Evolutionary conservation across 257 asterid species (phyloP).

Genomic region (Forsythia suspensa): DNA sequence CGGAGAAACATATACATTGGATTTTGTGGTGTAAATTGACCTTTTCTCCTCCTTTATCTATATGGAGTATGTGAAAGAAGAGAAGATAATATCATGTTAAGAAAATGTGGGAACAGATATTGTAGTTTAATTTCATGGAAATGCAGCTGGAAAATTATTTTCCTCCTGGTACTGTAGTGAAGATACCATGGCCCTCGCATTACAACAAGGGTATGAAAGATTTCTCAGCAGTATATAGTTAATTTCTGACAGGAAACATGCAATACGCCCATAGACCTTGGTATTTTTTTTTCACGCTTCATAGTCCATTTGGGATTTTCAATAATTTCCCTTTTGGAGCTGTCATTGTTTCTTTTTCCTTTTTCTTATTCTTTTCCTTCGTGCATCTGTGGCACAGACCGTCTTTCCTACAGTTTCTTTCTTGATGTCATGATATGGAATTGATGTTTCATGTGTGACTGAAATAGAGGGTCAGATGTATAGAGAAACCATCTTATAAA

Average conservation of each 20-base stretch:
- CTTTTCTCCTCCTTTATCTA: not conserved
- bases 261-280: not conserved
- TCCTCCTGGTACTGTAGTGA: not conserved
- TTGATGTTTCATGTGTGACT: not conserved
- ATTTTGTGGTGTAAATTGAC: not conserved
- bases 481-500: conserved; percentile 5
- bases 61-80: not conserved
- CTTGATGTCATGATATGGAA: conserved; percentile 4
- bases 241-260: conserved; percentile 9
- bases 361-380: not conserved
- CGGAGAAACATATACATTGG: not conserved
- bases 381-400: not conserved
- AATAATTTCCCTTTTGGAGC: not conserved
- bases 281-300: not conserved
- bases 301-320: not conserved
- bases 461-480: not conserved
- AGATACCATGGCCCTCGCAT: not conserved
- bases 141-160: not conserved
- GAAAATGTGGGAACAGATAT: not conserved
- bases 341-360: not conserved
- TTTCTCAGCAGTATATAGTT: not conserved
- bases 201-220: not conserved
- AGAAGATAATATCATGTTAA: not conserved
- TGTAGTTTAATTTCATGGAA: not conserved
- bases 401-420: not conserved